phyloP scores from a whole-genome alignment of 2,329 filamentous ascomycete genomes.

The Calonectria henricotiae region DNA sequence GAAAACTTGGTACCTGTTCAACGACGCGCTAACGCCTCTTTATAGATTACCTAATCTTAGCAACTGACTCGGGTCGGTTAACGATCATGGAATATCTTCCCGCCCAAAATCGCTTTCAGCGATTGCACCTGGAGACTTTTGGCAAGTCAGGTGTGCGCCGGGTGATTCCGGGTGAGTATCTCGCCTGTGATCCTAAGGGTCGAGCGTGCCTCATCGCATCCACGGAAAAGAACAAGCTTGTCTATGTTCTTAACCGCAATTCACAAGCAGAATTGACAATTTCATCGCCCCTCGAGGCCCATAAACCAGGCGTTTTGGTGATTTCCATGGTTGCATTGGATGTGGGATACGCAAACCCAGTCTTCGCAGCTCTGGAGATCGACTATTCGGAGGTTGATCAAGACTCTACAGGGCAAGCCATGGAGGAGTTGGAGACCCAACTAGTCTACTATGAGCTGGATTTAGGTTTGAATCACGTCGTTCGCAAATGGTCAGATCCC shows the following conservation, averaged over 20 bases:
- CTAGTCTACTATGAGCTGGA: conserved; percentile 99
- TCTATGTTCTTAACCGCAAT: conserved; percentile 98
- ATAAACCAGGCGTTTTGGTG: conserved; percentile 92
- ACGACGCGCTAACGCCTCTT: conserved; percentile 51
- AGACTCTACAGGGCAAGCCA: conserved; percentile 88
- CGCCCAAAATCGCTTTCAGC: conserved; percentile 87
- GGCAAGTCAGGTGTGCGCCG: conserved; percentile 96
- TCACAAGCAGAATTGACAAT: conserved; percentile 96
- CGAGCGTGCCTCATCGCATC: conserved; percentile 95
- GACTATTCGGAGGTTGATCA: conserved; percentile 94
- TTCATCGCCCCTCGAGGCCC: conserved; percentile 95
- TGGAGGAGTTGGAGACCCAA: conserved; percentile 87
- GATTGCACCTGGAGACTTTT: conserved; percentile 96
- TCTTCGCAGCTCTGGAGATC: conserved; percentile 95
- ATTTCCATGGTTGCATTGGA: conserved; percentile 91
- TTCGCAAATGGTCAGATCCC: conserved; percentile 95
- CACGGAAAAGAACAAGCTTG: conserved; percentile 98
- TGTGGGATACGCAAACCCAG: conserved; percentile 96
- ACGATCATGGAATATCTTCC: conserved; percentile 94
- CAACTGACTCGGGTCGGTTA: conserved; percentile 95
- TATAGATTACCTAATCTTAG: conserved; percentile 94
- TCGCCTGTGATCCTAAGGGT: conserved; percentile 95
- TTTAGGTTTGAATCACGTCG: conserved; percentile 95
- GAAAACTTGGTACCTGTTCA: conserved; percentile 52
- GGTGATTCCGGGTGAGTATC: conserved; percentile 95